Evolutionary conservation across 2,329 filamentous ascomycete species (phyloP).

Genomic region (Trichoderma sp.): DNA sequence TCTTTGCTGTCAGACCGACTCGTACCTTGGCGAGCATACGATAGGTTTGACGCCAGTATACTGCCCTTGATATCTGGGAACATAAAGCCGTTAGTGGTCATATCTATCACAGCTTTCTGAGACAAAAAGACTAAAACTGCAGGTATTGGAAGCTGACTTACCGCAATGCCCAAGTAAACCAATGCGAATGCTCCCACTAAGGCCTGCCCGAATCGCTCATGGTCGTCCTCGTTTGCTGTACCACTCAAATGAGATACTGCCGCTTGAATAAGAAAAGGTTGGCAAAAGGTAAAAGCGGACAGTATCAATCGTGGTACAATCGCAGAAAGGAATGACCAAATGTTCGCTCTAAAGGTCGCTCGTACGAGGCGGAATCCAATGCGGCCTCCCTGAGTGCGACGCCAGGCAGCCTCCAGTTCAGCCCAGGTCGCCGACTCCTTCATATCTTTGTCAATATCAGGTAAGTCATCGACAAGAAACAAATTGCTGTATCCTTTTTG

Average conservation of each 20-base stretch:
- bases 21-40: not conserved
- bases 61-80: not conserved
- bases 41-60: not conserved
- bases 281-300: not conserved
- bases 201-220: not conserved
- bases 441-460: not conserved
- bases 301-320: not conserved
- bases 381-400: not conserved
- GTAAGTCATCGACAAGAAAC: not conserved
- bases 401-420: not conserved
- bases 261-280: not conserved
- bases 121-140: not conserved
- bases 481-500: not conserved
- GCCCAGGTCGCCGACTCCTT: not conserved
- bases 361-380: not conserved
- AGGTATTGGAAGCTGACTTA: not conserved
- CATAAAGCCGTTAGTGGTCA: not conserved
- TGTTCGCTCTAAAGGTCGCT: not conserved
- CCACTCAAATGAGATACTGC: not conserved
- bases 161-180: not conserved
- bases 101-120: not conserved
- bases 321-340: not conserved
- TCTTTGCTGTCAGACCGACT: slow-evolving; percentile 20
- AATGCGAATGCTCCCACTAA: not conserved
- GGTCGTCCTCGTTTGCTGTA: not conserved